Percentiles rank a stretch among this genome's conserved stretches.
These are phyloP conservation scores for Martiniozyma asiatica DNA, from an alignment of 1,139 yeast genomes.

Conservation along the genomic window DNA sequence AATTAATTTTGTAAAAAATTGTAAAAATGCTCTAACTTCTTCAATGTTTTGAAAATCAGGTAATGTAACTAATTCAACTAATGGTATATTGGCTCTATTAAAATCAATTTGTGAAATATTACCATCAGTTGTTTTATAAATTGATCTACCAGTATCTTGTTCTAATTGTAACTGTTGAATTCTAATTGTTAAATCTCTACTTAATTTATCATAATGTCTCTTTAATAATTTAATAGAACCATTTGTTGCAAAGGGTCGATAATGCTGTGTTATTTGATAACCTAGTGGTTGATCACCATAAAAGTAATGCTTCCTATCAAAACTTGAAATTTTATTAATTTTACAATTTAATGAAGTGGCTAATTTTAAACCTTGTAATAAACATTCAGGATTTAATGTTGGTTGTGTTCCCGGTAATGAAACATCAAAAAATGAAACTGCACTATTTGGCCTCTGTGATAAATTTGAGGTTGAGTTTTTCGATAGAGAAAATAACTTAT, in stretches of 20 bases:
- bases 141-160: slow-evolving; percentile 87
- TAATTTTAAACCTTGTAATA: slow-evolving; percentile 58
- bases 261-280: slow-evolving; percentile 88
- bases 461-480: slow-evolving; percentile 25
- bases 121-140: slow-evolving; percentile 29
- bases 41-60: slow-evolving; percentile 68
- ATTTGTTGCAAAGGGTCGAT: slow-evolving; percentile 60
- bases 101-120: slow-evolving; percentile 48
- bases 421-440: slow-evolving; percentile 69
- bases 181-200: slow-evolving; percentile 29
- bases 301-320: slow-evolving; percentile 91
- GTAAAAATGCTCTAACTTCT: slow-evolving; percentile 69
- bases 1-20: slow-evolving; percentile 65
- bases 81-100: slow-evolving; percentile 76
- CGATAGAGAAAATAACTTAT: slow-evolving; percentile 66
- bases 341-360: slow-evolving; percentile 59
- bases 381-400: slow-evolving; percentile 60
- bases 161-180: slow-evolving; percentile 78
- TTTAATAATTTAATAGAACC: slow-evolving; percentile 44
- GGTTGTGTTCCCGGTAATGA: slow-evolving; percentile 96
- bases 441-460: slow-evolving; percentile 50
- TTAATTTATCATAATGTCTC: slow-evolving; percentile 31
- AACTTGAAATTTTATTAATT: slow-evolving; percentile 46
- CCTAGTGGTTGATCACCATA: slow-evolving; percentile 96
- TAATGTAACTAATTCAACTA: slow-evolving; percentile 81